Base-by-base conservation (phyloP, 345 rosid species). In the Erysimum cheiranthoides region DNA sequence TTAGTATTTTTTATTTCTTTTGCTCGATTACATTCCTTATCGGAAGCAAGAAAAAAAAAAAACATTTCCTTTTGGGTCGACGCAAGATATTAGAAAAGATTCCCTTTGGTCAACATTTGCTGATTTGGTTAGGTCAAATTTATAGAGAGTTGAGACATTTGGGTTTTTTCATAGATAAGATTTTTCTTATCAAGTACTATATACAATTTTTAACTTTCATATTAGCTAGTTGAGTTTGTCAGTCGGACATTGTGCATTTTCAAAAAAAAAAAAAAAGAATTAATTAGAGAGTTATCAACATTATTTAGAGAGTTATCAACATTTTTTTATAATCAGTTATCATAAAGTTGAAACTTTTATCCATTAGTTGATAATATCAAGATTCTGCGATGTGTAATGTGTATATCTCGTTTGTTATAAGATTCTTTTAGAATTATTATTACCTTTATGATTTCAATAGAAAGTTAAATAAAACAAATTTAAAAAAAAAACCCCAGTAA, bases 1-100 rank as follows among this genome's bases (percentile, higher is more conserved):
- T 71, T 14, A 21, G 25, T 21, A 5, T 17, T 50, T 8, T 5
- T 13, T 6, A 7, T 3, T 47, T 35, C 10, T 43, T 43, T 65
- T 66, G 61, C 13, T 58, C 27, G 45, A 67, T 51, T 59, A 38
- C 21, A 75, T 75, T 75, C 69, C 30, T 5, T 74, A 66, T 66
- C 21, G 40, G 10, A 28, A 49, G 21, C 16, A 21, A 21, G 25
- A 21, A 1, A 21, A 21, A 14, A 64, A 39, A 54, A 30, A 40
- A 62, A 57, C 60, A 58, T 74, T 74, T 74, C 61, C 35, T 39
- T 68, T 68, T 68, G 38, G 56, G 14, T 75, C 47, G 47, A 40
- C 45, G 61, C 39, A 6, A 42, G 10, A 5, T 12, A 46, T 36
- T 12, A 9, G 5, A 3, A 13, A 56, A 66, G n/a, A 59, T 67